Base-by-base conservation (phyloP, 1,284 basidiomycete genomes). In the Ganoderma multipileum region DNA sequence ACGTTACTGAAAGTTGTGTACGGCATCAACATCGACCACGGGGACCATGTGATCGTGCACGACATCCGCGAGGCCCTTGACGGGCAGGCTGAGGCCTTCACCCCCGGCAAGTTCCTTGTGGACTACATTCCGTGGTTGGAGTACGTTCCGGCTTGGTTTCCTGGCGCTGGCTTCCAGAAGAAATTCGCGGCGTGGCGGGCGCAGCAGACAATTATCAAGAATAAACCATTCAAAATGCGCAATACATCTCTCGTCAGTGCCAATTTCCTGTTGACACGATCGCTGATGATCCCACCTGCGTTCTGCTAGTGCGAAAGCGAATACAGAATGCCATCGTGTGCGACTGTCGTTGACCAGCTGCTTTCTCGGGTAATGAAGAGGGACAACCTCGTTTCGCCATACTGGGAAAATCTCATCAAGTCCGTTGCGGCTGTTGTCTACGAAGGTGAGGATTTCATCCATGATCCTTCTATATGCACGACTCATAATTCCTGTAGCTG, bases 141-240 rank as follows among this genome's bases (percentile, higher is more conserved):
- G 39, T 54, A 75, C 58, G 60, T 78, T 2, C 77, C 77, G 1
- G 42, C 58, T 4, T 79, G 77, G 77, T 42, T 78, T 2, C 78
- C 76, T 0, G 78, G 77, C 0, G 70, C 74, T 1, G 71, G 71
- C 3, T 76, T 75, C 59, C 66, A 74, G 58, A 38, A 47, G 18
- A n/a, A 42, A 18, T 60, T 68, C 76, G 80, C 72, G 36, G 76
- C 76, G 69, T 75, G 74, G 69, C 67, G 71, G 30, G 65, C 59
- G 14, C 44, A 58, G n/a, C 30, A 65, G 4, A 30, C 42, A 2
- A 30, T 20, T 67, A 42, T 68, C 16, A 66, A 67, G 8, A 59
- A 72, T 2, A 36, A 26, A 2, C 68, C 69, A 2, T 68, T 44
- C 9, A 38, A 61, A 47, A 44, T 68, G 39, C 38, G 54, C 0